These are phyloP conservation scores for Crithidia mellificae DNA, from an alignment of 208 protist genomes.

Conservation along the genomic window DNA sequence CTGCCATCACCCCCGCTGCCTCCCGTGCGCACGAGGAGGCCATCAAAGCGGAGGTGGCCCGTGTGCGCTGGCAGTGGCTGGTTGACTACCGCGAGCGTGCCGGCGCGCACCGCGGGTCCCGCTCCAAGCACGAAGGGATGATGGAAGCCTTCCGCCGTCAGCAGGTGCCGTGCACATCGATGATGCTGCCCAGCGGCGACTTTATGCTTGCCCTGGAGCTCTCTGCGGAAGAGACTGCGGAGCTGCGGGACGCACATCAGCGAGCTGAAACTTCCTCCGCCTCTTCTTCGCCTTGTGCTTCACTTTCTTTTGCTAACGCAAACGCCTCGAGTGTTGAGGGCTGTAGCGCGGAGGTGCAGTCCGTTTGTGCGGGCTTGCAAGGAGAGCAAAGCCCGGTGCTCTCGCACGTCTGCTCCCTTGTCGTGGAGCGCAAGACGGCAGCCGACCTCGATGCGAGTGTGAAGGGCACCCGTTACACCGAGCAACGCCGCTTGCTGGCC, in stretches of 20 bases:
- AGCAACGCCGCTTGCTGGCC: conserved; percentile 71
- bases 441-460: conserved; percentile 75
- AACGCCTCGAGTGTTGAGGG: too few species aligned
- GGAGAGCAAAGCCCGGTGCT: conserved; percentile 2
- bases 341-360: not conserved
- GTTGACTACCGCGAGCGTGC: conserved; percentile 76
- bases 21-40: conserved; percentile 14
- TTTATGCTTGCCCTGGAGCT: conserved; percentile 59
- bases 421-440: conserved; percentile 84
- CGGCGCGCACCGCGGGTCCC: conserved; percentile 25
- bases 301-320: too few species aligned
- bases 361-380: not conserved
- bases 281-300: too few species aligned
- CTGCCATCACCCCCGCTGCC: not conserved
- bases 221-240: conserved; percentile 1
- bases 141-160: conserved; percentile 40
- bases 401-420: conserved; percentile 45
- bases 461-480: conserved; percentile 57
- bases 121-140: conserved; percentile 46
- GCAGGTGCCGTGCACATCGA: conserved; percentile 44
- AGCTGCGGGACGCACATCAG: not conserved
- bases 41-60: conserved; percentile 7
- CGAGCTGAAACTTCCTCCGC: not conserved
- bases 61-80: conserved; percentile 53
- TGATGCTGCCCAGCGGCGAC: conserved; percentile 67